Conservation (phyloP, 2,329 filamentous ascomycete genomes). For the Ophiosphaerella korrae region DNA sequence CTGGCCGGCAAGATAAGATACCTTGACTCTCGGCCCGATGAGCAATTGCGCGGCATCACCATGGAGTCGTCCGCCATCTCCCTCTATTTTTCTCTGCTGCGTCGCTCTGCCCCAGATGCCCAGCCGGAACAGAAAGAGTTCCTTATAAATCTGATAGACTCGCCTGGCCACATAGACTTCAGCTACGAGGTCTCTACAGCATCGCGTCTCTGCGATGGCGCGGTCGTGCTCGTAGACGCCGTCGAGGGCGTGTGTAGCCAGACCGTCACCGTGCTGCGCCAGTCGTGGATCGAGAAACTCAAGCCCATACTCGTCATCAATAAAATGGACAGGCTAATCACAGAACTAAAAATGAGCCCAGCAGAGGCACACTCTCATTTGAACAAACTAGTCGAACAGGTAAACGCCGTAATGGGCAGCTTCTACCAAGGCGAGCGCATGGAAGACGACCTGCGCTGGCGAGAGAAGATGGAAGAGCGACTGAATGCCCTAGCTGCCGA, state of each 20-base stretch:
- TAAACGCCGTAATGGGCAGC: slow-evolving; percentile 95
- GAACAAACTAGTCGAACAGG: slow-evolving; percentile 87
- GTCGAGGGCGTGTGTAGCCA: slow-evolving; percentile 98
- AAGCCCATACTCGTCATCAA: slow-evolving; percentile 96
- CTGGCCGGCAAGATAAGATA: slow-evolving; percentile 97
- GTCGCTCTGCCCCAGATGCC: slow-evolving; percentile 71
- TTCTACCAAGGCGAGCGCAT: slow-evolving; percentile 98
- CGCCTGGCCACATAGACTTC: slow-evolving; percentile 97
- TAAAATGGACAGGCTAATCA: slow-evolving; percentile 95
- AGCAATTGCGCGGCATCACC: slow-evolving; percentile 96
- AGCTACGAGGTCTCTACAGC: slow-evolving; percentile 97
- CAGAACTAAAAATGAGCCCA: slow-evolving; percentile 92
- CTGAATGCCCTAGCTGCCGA: slow-evolving; percentile 72
- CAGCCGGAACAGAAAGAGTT: slow-evolving; percentile 81
- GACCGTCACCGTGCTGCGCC: slow-evolving; percentile 92
- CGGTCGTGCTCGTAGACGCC: slow-evolving; percentile 91
- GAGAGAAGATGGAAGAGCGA: slow-evolving; percentile 87
- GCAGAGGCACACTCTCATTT: slow-evolving; percentile 87
- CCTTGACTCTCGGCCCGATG: slow-evolving; percentile 92
- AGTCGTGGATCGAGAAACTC: slow-evolving; percentile 94
- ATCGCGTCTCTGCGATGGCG: slow-evolving; percentile 90
- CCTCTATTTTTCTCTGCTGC: slow-evolving; percentile 89
- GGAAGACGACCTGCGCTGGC: slow-evolving; percentile 97
- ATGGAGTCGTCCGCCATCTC: slow-evolving; percentile 99
- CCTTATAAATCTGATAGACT: slow-evolving; percentile 96